phyloP scores from a whole-genome alignment of 1,139 yeast genomes.

The Scheffersomyces lignicola region DNA sequence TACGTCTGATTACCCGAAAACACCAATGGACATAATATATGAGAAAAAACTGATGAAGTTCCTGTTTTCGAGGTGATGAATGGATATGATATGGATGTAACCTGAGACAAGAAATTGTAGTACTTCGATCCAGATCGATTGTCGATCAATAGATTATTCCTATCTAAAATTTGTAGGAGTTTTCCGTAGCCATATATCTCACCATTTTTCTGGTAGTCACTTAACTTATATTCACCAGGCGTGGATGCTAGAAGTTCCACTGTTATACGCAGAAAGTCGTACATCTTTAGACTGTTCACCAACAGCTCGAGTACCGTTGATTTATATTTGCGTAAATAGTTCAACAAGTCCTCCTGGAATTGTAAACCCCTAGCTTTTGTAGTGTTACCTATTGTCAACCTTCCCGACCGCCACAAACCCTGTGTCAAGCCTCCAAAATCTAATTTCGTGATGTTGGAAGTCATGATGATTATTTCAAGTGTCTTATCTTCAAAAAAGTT shows the following conservation, averaged over 20 bases:
- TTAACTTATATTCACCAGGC: constrained; percentile 40
- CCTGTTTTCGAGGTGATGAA: constrained; percentile 28
- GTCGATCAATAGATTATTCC: constrained; percentile 31
- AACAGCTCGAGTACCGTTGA: constrained; percentile 26
- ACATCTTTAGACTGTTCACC: constrained; percentile 24
- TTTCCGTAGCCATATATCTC: constrained; percentile 53
- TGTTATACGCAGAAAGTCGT: constrained; percentile 46
- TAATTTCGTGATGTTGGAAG: constrained; percentile 55
- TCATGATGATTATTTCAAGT: constrained; percentile 55
- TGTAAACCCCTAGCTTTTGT: constrained; percentile 10
- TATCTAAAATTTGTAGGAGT: constrained; percentile 40
- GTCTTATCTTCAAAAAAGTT: constrained; percentile 47
- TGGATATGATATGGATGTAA: constrained; percentile 63
- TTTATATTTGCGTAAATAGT: constrained; percentile 46
- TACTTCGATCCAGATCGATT: constrained; percentile 11
- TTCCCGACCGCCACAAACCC: constrained; percentile 64
- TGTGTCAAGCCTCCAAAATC: constrained; percentile 63
- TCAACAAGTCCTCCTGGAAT: constrained; percentile 38
- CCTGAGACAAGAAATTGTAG: constrained; percentile 50
- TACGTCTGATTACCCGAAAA: constrained; percentile 18
- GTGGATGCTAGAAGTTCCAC: constrained; percentile 61
- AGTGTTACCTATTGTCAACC: constrained; percentile 20
- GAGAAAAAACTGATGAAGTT: constrained; percentile 54
- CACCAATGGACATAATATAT: constrained; percentile 50
- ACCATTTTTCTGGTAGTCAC: constrained; percentile 10